These are phyloP conservation scores for Seminavis robusta DNA, from an alignment of 108 stramenopile genomes.

Conservation along the genomic window DNA sequence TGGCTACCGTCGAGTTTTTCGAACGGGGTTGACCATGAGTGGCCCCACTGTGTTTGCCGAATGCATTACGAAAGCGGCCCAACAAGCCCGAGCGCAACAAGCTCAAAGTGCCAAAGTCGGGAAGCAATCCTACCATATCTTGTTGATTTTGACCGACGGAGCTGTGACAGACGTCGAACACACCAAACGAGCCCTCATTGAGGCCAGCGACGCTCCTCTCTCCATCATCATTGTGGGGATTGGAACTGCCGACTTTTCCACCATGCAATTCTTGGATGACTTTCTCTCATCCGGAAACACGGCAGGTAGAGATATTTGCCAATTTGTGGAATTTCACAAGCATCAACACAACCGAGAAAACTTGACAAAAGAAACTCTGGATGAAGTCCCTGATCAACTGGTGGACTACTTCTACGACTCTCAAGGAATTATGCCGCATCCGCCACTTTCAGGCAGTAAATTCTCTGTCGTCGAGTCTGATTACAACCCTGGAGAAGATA, in stretches of 20 bases:
- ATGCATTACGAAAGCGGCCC: conserved; percentile 67
- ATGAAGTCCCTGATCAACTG: conserved; percentile 82
- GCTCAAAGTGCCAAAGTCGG: conserved; percentile 20
- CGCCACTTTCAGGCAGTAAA: conserved; percentile 22
- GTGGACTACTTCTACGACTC: conserved; percentile 55
- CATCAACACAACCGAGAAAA: conserved; percentile 36
- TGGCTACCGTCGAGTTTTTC: conserved; percentile 61
- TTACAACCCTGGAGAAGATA: conserved; percentile 9
- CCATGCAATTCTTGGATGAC: conserved; percentile 82
- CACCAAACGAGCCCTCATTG: conserved; percentile 46
- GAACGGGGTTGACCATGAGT: conserved; percentile 63
- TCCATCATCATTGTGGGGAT: conserved; percentile 87
- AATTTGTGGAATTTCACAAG: conserved; percentile 68
- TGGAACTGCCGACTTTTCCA: conserved; percentile 73
- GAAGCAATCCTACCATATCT: conserved; percentile 63
- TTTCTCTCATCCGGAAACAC: conserved; percentile 17
- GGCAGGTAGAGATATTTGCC: conserved; percentile 72
- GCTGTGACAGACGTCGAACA: conserved; percentile 74
- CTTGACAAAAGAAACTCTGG: conserved; percentile 66
- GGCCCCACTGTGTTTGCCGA: conserved; percentile 91
- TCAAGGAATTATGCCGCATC: conserved; percentile 41
- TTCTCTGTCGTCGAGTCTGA: conserved; percentile 15
- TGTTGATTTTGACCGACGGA: conserved; percentile 92
- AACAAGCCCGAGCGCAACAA: conserved; percentile 38
- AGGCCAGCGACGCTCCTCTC: conserved; percentile 64